phyloP scores from a whole-genome alignment of 169 alveolate species.

The Plasmodium fragile region DNA sequence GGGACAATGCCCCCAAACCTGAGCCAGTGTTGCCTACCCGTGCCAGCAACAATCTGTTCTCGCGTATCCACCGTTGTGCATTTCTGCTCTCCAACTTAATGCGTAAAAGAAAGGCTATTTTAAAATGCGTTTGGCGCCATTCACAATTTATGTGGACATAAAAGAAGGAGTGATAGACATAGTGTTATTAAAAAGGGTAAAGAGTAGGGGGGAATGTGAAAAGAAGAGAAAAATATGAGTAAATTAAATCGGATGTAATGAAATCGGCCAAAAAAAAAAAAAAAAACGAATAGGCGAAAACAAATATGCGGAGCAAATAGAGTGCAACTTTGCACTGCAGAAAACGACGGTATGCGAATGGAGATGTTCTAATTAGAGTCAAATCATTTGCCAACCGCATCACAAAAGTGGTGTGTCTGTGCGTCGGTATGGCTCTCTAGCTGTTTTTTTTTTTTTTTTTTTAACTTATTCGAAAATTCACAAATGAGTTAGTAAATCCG shows the following conservation, averaged over 20 bases:
- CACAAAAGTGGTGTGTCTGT: neutral
- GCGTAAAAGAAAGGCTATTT: neutral
- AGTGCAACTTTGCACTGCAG: neutral
- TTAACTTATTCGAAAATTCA: neutral
- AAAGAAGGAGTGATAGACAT: neutral
- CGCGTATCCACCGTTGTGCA: neutral
- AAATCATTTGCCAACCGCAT: neutral
- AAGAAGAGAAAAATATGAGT: neutral
- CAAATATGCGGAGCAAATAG: neutral
- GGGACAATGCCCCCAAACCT: too few species aligned
- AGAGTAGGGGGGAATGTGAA: neutral
- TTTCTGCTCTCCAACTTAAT: neutral
- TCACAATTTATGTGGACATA: neutral
- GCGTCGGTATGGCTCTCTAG: neutral
- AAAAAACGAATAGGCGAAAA: neutral
- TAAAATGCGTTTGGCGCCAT: neutral
- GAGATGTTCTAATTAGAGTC: neutral
- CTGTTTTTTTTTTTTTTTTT: neutral
- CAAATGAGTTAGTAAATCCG: neutral
- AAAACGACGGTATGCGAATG: neutral
- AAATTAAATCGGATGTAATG: neutral
- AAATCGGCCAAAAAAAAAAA: neutral
- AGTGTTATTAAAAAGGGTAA: neutral
- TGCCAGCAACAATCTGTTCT: neutral
- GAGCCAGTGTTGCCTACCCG: neutral